Base-by-base conservation (phyloP, 2,329 filamentous ascomycete genomes). In the Chrysoporthe austroafricana region DNA sequence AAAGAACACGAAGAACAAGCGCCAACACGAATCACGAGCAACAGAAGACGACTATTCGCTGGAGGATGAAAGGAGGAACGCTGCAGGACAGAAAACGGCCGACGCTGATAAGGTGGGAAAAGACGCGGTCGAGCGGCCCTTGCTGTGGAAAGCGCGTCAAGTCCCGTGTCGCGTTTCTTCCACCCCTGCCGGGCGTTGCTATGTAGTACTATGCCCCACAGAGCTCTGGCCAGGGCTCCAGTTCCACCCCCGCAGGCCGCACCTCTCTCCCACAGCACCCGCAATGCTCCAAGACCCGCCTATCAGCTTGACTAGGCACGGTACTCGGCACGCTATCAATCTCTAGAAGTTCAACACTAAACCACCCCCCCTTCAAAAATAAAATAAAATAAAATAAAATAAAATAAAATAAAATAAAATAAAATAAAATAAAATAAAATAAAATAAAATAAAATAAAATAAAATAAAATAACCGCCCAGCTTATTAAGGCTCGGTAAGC, bases 51-150 rank as follows among this genome's bases (percentile, higher is more conserved):
- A 43, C 8, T 34, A 4, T 36, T 13, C 32, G 36, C 48, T 26
- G 26, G 26, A n/a, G 11, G 26, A 34, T 26, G 34, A 36, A 21
- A 21, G 46, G 39, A 43, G 54, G 34, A 11, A 32, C 21, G 9
- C 14, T n/a, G 54, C 32, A 57, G 54, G 32, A 7, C 3, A 21
- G 54, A 39, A 7, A 32, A 32, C 7, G 50, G 50, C 21, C 3
- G 7, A 14, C 21, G 50, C 11, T 34, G 26, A 54, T 54, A 54
- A 54, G 34, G 50, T 34, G 50, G 50, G 50, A 54, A 26, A 16
- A 54, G 50, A 54, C 50, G 50, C 50, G 50, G 50, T 54, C 50
- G 26, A 54, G 50, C 32, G 50, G 50, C 26, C 50, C 50, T 21
- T 54, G 50, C 50, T 32, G 50, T 21, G 11, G 50, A 32, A 16